Evolutionary conservation across 2,329 filamentous ascomycete species (phyloP).

Genomic region (Diplocarpon mali): DNA sequence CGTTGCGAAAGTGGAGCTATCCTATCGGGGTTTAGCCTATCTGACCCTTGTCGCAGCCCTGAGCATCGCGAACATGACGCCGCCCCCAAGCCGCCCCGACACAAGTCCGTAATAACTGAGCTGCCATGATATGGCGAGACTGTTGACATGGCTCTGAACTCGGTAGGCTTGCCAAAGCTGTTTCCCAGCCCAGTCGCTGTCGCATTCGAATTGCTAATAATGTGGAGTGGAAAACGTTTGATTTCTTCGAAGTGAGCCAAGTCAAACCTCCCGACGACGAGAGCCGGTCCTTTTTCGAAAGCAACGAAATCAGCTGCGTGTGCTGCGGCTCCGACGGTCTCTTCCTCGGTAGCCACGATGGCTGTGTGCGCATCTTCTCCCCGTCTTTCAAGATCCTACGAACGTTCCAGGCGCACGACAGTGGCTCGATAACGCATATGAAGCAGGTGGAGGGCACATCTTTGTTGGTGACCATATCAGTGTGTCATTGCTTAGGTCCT

Average conservation of each 20-base stretch:
- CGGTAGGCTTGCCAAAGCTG: constrained; percentile 8
- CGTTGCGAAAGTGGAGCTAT: too few species aligned
- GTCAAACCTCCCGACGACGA: constrained; percentile 71
- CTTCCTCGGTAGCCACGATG: constrained; percentile 79
- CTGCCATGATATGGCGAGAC: constrained; percentile 9
- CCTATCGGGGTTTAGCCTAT: too few species aligned
- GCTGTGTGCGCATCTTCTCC: constrained; percentile 77
- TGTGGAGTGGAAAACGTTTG: constrained; percentile 88
- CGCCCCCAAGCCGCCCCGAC: not conserved
- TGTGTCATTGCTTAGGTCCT: constrained; percentile 26
- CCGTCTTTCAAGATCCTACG: constrained; percentile 77
- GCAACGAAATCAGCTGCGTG: constrained; percentile 71
- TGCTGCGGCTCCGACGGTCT: constrained; percentile 82
- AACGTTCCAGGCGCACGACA: constrained; percentile 78
- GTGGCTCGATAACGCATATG: constrained; percentile 76
- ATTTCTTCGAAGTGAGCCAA: constrained; percentile 94
- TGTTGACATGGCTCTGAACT: constrained; percentile 22
- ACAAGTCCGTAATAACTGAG: not conserved
- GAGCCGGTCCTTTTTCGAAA: constrained; percentile 67
- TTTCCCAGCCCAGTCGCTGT: too few species aligned
- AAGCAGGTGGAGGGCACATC: constrained; percentile 82
- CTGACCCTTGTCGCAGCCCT: too few species aligned
- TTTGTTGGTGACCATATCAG: constrained; percentile 70
- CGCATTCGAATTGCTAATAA: constrained; percentile 2
- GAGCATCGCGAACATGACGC: too few species aligned